phyloP scores from a whole-genome alignment of 2,329 filamentous ascomycete genomes.

The Graphium sp. region DNA sequence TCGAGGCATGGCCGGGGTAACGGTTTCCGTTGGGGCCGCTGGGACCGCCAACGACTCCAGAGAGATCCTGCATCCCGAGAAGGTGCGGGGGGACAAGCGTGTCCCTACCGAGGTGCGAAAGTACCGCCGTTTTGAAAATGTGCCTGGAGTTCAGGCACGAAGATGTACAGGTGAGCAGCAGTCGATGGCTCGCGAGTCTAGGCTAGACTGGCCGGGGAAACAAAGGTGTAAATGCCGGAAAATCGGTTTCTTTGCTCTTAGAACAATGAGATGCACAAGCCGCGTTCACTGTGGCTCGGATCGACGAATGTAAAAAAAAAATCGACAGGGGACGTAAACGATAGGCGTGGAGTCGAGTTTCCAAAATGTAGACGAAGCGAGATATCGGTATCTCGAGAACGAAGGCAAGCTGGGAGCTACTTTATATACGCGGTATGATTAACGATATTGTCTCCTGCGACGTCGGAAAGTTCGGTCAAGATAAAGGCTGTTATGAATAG shows the following conservation, averaged over 20 bases:
- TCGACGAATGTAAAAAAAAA: neutral
- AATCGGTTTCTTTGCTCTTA: too few relatives aligned
- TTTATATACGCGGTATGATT: too few relatives aligned
- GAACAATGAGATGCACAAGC: neutral
- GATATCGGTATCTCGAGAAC: too few relatives aligned
- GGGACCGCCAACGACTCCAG: conserved; percentile 41
- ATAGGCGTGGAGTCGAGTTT: neutral
- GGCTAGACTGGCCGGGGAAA: neutral
- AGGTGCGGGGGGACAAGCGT: conserved; percentile 73
- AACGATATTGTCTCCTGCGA: too few relatives aligned
- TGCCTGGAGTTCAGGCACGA: conserved; percentile 32
- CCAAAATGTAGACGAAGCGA: too few relatives aligned
- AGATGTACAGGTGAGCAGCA: conserved; percentile 9
- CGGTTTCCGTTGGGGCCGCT: conserved; percentile 36
- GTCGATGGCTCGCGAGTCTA: conserved; percentile 6
- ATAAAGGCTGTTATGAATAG: too few relatives aligned
- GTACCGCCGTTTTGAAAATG: conserved; percentile 66
- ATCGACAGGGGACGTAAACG: neutral
- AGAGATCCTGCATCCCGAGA: conserved; percentile 78
- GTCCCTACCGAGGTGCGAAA: conserved; percentile 67
- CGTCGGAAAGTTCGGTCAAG: too few relatives aligned
- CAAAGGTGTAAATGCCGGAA: neutral
- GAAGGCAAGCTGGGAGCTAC: too few relatives aligned
- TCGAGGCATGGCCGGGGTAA: conserved; percentile 56
- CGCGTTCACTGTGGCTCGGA: too few relatives aligned